phyloP scores from a whole-genome alignment of 2,329 filamentous ascomycete species.

The Pseudogymnoascus sp. region DNA sequence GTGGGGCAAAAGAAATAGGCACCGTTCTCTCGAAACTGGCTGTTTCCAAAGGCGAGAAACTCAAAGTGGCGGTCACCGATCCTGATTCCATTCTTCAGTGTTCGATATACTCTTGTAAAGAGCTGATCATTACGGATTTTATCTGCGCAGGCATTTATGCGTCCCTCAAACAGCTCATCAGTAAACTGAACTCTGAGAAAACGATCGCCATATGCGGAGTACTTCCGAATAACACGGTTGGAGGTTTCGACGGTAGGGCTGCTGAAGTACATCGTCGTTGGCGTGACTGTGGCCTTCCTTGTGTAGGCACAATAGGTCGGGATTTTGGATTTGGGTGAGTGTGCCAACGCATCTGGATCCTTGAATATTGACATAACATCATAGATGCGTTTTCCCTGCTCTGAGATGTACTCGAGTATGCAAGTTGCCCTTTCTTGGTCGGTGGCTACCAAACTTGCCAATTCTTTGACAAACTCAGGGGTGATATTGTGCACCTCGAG shows the following conservation, averaged over 20 bases:
- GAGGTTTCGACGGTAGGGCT: conserved; percentile 77
- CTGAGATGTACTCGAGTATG: conserved; percentile 67
- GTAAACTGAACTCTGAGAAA: conserved; percentile 87
- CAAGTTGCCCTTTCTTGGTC: conserved; percentile 45
- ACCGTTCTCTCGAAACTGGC: conserved; percentile 84
- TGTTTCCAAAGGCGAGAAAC: conserved; percentile 92
- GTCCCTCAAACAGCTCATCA: conserved; percentile 54
- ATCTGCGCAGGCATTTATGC: conserved; percentile 34
- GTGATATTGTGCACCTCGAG: conserved; percentile 70
- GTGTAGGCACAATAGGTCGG: conserved; percentile 68
- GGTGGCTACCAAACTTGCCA: conserved; percentile 43
- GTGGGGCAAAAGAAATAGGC: conserved; percentile 86
- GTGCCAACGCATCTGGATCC: conserved; percentile 40
- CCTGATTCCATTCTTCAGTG: conserved; percentile 68
- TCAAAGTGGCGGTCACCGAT: conserved; percentile 77
- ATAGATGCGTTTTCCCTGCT: conserved; percentile 52
- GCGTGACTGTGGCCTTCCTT: conserved; percentile 72
- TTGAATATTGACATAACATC: conserved; percentile 67
- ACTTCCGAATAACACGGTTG: conserved; percentile 76
- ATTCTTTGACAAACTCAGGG: conserved; percentile 54
- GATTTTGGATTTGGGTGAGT: conserved; percentile 42
- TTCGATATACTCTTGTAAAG: conserved; percentile 64
- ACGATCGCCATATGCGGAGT: conserved; percentile 57
- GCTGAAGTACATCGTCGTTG: conserved; percentile 70
- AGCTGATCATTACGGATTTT: conserved; percentile 55